Evolutionary conservation across 225 moss, liverwort and hornwort species (phyloP).

Genomic region (Physcomitrium patens): DNA sequence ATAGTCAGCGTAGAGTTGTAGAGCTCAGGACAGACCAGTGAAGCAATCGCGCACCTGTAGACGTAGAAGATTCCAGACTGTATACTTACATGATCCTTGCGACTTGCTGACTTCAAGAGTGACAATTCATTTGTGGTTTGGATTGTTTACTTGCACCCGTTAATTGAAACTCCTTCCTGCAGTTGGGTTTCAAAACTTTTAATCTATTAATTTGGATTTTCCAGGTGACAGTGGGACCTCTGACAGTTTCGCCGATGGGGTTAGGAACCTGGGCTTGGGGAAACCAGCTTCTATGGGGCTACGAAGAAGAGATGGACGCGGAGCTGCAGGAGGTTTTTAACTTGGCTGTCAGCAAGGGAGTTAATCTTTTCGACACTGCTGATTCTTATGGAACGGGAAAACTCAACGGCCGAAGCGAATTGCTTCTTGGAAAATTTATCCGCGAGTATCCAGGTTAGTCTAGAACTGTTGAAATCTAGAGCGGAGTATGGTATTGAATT

Average conservation of each 20-base stretch:
- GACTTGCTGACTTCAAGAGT: background rate
- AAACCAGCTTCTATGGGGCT: conserved; percentile 91
- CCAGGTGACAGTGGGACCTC: conserved; percentile 80
- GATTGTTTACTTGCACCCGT: background rate
- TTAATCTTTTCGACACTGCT: conserved; percentile 95
- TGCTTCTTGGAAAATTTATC: conserved; percentile 85
- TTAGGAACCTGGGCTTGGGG: conserved; percentile 99
- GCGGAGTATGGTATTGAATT: background rate
- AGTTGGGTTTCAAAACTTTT: background rate
- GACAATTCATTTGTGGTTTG: background rate
- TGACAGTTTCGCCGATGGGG: conserved; percentile 89
- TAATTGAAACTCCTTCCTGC: background rate
- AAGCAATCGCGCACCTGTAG: background rate
- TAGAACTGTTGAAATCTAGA: background rate
- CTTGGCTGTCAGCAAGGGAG: conserved; percentile 70
- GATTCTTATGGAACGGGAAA: conserved; percentile 96
- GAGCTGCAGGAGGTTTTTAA: conserved; percentile 94
- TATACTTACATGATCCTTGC: background rate
- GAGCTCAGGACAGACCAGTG: background rate
- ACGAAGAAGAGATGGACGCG: conserved; percentile 88
- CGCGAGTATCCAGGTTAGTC: conserved; percentile 72
- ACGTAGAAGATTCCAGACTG: background rate
- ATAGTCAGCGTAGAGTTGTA: background rate
- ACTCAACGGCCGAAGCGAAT: conserved; percentile 92
- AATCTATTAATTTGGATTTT: background rate